These are phyloP conservation scores for Penicillium ochrochloron DNA, from an alignment of 495 filamentous ascomycete species.

Conservation along the genomic window DNA sequence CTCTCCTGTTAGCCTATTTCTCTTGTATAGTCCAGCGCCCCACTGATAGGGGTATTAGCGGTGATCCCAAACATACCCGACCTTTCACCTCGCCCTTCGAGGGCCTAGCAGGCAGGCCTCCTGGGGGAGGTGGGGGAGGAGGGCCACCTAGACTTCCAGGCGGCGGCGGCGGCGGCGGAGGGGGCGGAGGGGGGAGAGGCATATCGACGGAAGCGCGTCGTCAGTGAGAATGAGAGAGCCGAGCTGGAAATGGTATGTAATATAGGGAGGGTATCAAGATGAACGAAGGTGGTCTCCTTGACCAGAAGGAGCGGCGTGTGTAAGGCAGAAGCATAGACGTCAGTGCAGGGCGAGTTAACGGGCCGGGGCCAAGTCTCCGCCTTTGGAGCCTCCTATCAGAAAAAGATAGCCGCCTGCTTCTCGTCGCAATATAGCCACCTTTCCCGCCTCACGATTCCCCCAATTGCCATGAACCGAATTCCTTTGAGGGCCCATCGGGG, in stretches of 20 bases:
- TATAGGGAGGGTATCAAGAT: conserved; percentile 15
- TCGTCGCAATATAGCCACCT: conserved; percentile 7
- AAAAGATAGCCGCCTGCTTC: conserved; percentile 23
- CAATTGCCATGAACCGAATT: conserved; percentile 42
- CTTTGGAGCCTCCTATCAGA: conserved; percentile 29
- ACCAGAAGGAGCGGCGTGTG: conserved; percentile 26
- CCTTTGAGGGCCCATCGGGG: conserved; percentile 34
- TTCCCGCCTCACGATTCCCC: conserved; percentile 3
- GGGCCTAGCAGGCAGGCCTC: conserved; percentile 51
- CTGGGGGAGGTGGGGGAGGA: conserved; percentile 68
- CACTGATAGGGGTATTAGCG: background rate
- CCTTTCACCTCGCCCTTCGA: conserved; percentile 52
- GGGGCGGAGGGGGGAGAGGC: conserved; percentile 69
- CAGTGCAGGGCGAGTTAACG: conserved; percentile 34
- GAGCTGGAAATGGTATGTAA: conserved; percentile 12
- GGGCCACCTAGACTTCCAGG: conserved; percentile 68
- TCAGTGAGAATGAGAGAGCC: conserved; percentile 15
- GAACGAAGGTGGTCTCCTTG: conserved; percentile 23
- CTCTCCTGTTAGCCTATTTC: conserved; percentile 6
- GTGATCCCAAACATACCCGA: conserved; percentile 52
- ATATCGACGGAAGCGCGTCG: conserved; percentile 40
- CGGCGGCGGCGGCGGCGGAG: conserved; percentile 64
- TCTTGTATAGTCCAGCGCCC: background rate
- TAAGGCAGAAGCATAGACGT: conserved; percentile 38
- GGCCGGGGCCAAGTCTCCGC: conserved; percentile 35